Conservation (phyloP, 768 basidiomycete genomes). For the Phallus indusiatus region DNA sequence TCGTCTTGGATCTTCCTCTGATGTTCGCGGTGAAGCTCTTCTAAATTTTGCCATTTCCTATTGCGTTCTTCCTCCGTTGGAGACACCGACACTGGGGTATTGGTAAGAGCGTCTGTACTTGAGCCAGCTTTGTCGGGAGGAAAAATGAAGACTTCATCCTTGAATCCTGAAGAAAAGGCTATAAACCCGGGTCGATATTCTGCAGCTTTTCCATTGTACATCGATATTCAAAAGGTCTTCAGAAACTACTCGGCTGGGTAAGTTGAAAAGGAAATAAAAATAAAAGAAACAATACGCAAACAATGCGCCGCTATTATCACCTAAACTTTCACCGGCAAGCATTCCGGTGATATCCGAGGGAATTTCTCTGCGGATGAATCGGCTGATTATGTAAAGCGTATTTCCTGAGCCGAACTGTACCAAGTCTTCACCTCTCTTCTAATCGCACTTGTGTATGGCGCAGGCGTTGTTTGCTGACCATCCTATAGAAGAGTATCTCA, state of each 20-base stretch:
- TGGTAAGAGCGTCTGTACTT: neutral
- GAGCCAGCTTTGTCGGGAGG: neutral
- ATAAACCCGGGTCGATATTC: slow-evolving; percentile 1
- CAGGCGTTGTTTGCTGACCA: slow-evolving; percentile 72
- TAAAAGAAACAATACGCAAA: no score
- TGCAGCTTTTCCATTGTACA: neutral
- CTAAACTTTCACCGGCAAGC: no score
- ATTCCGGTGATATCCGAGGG: no score
- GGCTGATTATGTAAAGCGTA: neutral
- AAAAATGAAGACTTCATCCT: neutral
- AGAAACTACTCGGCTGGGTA: no score
- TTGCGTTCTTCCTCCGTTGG: neutral
- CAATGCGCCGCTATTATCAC: no score
- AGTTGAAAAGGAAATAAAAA: no score
- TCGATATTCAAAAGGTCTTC: neutral
- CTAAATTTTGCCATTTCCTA: neutral
- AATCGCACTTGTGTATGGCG: slow-evolving; percentile 39
- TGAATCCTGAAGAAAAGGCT: neutral
- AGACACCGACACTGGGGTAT: neutral
- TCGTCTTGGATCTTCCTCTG: slow-evolving; percentile 30
- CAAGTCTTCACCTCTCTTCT: neutral
- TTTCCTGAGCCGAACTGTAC: neutral
- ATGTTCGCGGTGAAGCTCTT: slow-evolving; percentile 16
- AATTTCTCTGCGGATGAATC: no score
- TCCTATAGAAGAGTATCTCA: slow-evolving; percentile 63